Base-by-base conservation (phyloP, 2,329 filamentous ascomycete species). In the Aspergillus niger region DNA sequence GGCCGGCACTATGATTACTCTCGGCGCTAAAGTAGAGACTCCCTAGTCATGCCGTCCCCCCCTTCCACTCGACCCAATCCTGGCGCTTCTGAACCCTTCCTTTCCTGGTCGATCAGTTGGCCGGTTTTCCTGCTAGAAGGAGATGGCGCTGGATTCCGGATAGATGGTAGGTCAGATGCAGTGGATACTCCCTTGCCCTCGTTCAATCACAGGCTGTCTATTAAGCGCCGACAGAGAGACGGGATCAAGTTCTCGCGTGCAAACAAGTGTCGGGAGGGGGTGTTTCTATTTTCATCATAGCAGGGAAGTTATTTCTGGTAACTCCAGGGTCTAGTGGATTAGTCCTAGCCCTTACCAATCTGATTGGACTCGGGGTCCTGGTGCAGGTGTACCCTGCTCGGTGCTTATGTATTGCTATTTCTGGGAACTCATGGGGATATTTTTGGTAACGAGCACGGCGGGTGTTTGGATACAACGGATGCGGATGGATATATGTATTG, bases 261-360 rank as follows among this genome's bases (percentile, higher is more conserved):
- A 28, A 26, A 15, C 53, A 41, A 26, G 10, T 55, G 15, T 55
- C 53, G 47, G 53, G 39, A 36, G 53, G 28, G 13, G 11, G 32
- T 36, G 11, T 36, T 55, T 55, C 53, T 55, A 55, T 47, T 47
- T 55, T 55, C 53, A 55, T 55, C 53, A 26, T 28, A 55, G 26
- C 53, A n/a, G 44, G 53, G 26, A 55, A 47, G 53, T 55, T 55
- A 55, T 55, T 55, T 47, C 22, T 30, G 53, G 41, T 32, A 44
- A 55, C 43, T 5, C 39, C 39, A 47, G 38, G 36, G 53, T 30
- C 38, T 44, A 26, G 5, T 36, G 4, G 32, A 36, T 11, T 36
- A 36, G 32, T 36, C 32, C 11, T 47, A 24, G 13, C 20, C 26
- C 28, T 6, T 47, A 8, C n/a, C 11, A 4, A 17, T 22, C 17